phyloP scores from a whole-genome alignment of 2,329 filamentous ascomycete genomes.

The Trichoderma atroviride region DNA sequence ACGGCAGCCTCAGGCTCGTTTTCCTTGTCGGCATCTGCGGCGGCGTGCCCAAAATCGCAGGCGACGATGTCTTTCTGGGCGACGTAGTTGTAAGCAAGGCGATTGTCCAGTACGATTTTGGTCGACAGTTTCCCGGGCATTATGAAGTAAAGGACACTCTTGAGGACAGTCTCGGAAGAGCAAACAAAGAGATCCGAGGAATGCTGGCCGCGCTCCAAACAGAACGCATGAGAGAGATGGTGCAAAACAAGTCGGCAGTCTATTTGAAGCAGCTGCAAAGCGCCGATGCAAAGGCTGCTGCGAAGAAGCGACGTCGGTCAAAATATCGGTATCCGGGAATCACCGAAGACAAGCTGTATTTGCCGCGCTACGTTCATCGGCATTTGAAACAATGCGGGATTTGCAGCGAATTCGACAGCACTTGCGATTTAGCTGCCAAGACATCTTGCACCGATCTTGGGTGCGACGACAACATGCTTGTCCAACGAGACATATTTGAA shows the following conservation, averaged over 20 bases:
- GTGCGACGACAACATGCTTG: conserved; percentile 32
- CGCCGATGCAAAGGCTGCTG: conserved; percentile 19
- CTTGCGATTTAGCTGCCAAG: conserved; percentile 32
- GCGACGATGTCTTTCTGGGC: conserved; percentile 34
- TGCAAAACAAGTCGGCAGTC: conserved; percentile 22
- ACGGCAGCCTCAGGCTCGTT: conserved; percentile 37
- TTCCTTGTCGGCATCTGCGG: conserved; percentile 48
- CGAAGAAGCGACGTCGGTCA: conserved; percentile 1
- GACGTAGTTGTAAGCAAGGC: conserved; percentile 40
- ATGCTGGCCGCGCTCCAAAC: conserved; percentile 34
- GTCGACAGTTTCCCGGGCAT: conserved; percentile 31
- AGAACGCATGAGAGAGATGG: conserved; percentile 19
- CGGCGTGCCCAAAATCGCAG: conserved; percentile 35
- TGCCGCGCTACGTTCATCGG: conserved; percentile 35
- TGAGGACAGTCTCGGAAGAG: conserved; percentile 34
- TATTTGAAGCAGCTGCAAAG: conserved; percentile 31
- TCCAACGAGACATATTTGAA: conserved; percentile 10
- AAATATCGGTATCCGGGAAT: conserved; percentile 35
- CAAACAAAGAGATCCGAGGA: conserved; percentile 36
- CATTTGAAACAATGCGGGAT: conserved; percentile 30
- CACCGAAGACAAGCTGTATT: conserved; percentile 36
- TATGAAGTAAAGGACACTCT: conserved; percentile 35
- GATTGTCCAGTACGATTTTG: conserved; percentile 37
- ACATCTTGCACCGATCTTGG: conserved; percentile 35
- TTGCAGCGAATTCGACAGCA: conserved; percentile 16